These are phyloP conservation scores for Pleurotus cornucopiae DNA, from an alignment of 768 basidiomycete species.

Conservation along the genomic window DNA sequence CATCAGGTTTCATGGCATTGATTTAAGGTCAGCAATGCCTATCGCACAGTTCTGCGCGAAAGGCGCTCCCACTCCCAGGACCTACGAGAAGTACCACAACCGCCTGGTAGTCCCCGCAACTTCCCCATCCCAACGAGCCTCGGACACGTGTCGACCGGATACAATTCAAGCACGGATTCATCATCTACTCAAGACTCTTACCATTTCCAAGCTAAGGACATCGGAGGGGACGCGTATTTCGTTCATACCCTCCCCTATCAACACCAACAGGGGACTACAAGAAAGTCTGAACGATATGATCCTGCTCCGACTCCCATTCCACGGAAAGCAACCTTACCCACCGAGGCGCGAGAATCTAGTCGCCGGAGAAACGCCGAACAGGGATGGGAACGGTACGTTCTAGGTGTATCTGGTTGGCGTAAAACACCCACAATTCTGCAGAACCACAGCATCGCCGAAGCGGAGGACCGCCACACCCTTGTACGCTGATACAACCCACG, in stretches of 20 bases:
- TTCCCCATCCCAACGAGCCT: neutral
- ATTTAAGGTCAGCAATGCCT: constrained; percentile 50
- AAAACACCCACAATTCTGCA: neutral
- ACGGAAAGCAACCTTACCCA: neutral
- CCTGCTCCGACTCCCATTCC: constrained; percentile 4
- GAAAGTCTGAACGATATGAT: constrained; percentile 7
- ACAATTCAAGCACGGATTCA: constrained; percentile 1
- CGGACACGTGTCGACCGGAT: neutral
- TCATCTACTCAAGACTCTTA: constrained; percentile 6
- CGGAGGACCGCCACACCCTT: constrained; percentile 4
- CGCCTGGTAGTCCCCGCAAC: constrained; percentile 6
- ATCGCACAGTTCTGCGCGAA: constrained; percentile 47
- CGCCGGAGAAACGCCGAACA: neutral
- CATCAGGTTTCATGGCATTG: constrained; percentile 8
- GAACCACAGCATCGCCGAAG: neutral
- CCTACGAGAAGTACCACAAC: constrained; percentile 12
- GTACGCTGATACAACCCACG: constrained; percentile 11
- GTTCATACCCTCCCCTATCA: constrained; percentile 1
- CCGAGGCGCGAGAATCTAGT: neutral
- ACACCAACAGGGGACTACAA: neutral
- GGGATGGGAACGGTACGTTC: neutral
- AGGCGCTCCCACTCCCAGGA: constrained; percentile 12
- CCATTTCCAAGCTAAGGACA: neutral
- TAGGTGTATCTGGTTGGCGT: neutral
- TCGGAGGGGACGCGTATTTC: neutral